Evolutionary conservation across 2,329 filamentous ascomycete species (phyloP).

Genomic region (Exophiala xenobiotica): DNA sequence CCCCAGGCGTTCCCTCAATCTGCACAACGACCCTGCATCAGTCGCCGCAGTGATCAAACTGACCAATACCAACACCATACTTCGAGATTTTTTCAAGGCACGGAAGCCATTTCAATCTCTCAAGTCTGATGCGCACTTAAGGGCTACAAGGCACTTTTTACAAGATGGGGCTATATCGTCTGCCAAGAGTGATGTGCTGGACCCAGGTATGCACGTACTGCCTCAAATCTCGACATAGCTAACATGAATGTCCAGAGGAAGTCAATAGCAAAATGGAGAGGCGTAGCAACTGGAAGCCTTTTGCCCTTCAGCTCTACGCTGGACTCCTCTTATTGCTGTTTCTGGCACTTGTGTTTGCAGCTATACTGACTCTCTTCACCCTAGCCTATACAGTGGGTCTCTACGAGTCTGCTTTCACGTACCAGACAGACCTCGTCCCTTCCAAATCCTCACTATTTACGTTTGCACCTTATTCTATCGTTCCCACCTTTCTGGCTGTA

Average conservation of each 20-base stretch:
- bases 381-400: conserved; percentile 6
- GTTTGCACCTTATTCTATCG: conserved; percentile 20
- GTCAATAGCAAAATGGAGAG: background rate
- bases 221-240: background rate
- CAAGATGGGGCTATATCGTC: background rate
- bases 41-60: conserved; percentile 8
- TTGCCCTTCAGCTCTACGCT: background rate
- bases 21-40: conserved; percentile 10
- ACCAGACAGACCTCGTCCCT: conserved; percentile 2
- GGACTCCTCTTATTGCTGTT: conserved; percentile 4
- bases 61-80: background rate
- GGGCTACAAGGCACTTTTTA: background rate
- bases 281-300: conserved; percentile 1
- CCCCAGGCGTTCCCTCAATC: conserved; percentile 1
- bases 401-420: conserved; percentile 11
- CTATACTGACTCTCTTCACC: conserved; percentile 3
- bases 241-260: background rate
- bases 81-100: conserved; percentile 2
- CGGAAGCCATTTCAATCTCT: background rate
- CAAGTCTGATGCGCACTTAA: background rate
- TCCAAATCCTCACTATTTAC: conserved; percentile 1
- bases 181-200: background rate
- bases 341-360: background rate
- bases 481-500: conserved; percentile 20
- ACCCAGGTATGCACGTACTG: background rate